Evolutionary conservation across 129 eudicot genomes (phyloP).

Genomic region (sunflower (Helianthus annuus)): DNA sequence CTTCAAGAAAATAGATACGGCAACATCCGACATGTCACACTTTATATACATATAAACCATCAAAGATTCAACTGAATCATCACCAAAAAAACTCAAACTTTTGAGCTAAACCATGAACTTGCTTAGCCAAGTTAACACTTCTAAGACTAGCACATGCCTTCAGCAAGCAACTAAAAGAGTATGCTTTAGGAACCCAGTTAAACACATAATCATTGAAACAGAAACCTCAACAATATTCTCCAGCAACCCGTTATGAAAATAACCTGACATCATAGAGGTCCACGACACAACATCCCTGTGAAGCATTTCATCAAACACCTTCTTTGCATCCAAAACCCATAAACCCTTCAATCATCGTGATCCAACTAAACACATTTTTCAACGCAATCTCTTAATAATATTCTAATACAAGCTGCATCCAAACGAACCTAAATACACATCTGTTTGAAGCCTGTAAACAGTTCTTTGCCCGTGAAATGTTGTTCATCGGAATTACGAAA

Average conservation of each 20-base stretch:
- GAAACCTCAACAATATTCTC: slow-evolving; percentile 28
- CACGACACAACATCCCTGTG: slow-evolving; percentile 53
- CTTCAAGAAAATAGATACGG: slow-evolving; percentile 41
- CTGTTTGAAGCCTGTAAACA: too few relatives aligned
- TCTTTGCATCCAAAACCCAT: slow-evolving; percentile 37
- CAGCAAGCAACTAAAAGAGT: slow-evolving; percentile 46
- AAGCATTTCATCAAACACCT: slow-evolving; percentile 65
- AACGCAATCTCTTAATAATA: slow-evolving; percentile 16
- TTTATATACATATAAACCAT: slow-evolving; percentile 53
- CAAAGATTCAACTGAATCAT: slow-evolving; percentile 40
- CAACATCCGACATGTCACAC: slow-evolving; percentile 43
- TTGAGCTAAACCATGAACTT: slow-evolving; percentile 40
- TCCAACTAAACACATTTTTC: slow-evolving; percentile 54
- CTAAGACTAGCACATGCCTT: slow-evolving; percentile 47
- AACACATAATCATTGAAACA: slow-evolving; percentile 29
- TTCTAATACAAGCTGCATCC: too few relatives aligned
- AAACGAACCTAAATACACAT: too few relatives aligned
- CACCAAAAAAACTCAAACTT: too few relatives aligned
- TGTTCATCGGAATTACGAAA: too few relatives aligned
- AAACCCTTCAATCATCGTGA: slow-evolving; percentile 43
- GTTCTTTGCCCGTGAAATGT: too few relatives aligned
- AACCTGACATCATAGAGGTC: slow-evolving; percentile 61
- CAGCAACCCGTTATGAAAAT: slow-evolving; percentile 37
- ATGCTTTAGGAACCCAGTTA: slow-evolving; percentile 38
- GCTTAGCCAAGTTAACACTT: slow-evolving; percentile 40